Conservation (phyloP, 106 monocot species). For the Allium fistulosum region DNA sequence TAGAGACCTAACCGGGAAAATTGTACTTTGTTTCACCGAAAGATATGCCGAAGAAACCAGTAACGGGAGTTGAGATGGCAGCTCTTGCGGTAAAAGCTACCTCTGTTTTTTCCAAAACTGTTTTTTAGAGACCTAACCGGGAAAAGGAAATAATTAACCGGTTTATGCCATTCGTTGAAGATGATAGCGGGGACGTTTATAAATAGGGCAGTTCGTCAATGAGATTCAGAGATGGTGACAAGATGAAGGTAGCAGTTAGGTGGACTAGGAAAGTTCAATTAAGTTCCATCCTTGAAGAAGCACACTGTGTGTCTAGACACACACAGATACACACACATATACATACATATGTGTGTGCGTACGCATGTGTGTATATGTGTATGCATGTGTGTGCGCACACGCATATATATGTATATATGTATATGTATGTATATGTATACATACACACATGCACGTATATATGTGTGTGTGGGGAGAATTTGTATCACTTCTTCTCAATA, state of each 20-base stretch:
- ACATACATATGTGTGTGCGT: too few species aligned
- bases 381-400: too few species aligned
- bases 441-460: too few species aligned
- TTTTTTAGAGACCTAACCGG: neutral
- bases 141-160: neutral
- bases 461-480: too few species aligned
- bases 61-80: constrained; percentile 10
- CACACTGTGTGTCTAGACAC: too few species aligned
- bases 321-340: too few species aligned
- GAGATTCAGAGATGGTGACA: neutral
- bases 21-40: constrained; percentile 15
- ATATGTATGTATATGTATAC: too few species aligned
- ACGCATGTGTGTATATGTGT: too few species aligned
- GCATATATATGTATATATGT: too few species aligned
- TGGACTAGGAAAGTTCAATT: neutral
- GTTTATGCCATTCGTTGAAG: neutral
- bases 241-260: neutral
- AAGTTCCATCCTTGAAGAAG: too few species aligned
- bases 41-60: neutral
- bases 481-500: too few species aligned
- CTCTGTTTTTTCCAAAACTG: neutral
- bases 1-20: neutral
- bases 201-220: neutral
- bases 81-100: constrained; percentile 5
- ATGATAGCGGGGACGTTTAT: neutral